Base-by-base conservation (phyloP, 768 basidiomycete genomes). In the Naganishia vaughanmartiniae region DNA sequence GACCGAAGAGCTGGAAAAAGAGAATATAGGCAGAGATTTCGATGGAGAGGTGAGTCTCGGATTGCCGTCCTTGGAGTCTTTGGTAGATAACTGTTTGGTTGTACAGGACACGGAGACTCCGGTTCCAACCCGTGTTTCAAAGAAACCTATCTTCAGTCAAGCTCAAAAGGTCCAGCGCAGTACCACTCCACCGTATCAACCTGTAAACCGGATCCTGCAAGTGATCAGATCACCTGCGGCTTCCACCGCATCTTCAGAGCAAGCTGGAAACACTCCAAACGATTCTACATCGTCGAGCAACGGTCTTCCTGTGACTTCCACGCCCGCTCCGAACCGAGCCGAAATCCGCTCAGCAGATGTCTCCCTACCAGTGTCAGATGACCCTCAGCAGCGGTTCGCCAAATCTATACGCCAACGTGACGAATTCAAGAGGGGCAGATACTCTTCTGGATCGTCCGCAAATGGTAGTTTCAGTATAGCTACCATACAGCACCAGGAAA, bases 121-220 rank as follows among this genome's bases (percentile, higher is more conserved):
- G 7, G 39, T 63, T 12, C 39, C 60, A 10, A 42, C 60, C n/a
- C 36, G 60, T 5, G 60, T 63, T 3, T 63, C 60, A 21, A 42
- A 45, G 60, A 39, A 63, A 12, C 60, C 60, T 21, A 63, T 63
- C 42, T 63, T 42, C 19, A 63, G 60, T 30, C 60, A 63, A 45
- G 60, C 60, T 24, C 60, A 63, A 36, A 63, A 63, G 17, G 14
- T 42, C 6, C 39, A 63, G 28, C 60, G 60, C 26, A 63, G 39
- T 63, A 63, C 60, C 19, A 63, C 60, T 24, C 60, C 60, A 26
- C 60, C 60, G 24, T 63, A 42, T 45, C 60, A 63, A 30, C 60
- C 60, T 28, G 42, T 42, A 5, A 63, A 63, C 15, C 60, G 60
- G n/a, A 42, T 63, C 26, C 28, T 63, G 31, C 36, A 63, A 26